Evolutionary conservation across 1,139 yeast species (phyloP).

Genomic region (Blastobotrys ciferrii): DNA sequence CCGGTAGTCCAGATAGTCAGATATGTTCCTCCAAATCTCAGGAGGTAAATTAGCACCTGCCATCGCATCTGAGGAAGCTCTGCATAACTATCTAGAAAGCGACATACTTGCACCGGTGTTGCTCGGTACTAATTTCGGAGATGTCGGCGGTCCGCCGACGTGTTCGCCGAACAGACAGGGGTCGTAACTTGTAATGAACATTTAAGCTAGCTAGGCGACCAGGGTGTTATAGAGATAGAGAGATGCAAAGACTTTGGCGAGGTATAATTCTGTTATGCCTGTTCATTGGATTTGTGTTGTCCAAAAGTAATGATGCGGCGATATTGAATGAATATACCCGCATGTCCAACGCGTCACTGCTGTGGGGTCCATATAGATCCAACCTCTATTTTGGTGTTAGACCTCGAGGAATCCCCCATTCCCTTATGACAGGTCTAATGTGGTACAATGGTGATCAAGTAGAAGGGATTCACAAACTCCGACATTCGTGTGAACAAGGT

Average conservation of each 20-base stretch:
- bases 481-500: conserved; percentile 77
- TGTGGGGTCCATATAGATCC: conserved; percentile 95
- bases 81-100: no score
- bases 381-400: conserved; percentile 82
- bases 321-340: conserved; percentile 32
- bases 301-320: conserved; percentile 8
- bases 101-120: no score
- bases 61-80: no score
- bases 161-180: neutral
- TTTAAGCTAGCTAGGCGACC: neutral
- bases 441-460: conserved; percentile 76
- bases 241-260: conserved; percentile 5
- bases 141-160: neutral
- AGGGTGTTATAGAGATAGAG: neutral
- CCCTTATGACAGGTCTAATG: conserved; percentile 78
- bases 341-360: conserved; percentile 45
- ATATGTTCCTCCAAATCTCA: neutral
- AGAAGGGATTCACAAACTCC: conserved; percentile 55
- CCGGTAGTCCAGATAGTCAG: neutral
- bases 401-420: conserved; percentile 63
- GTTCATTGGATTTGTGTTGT: conserved; percentile 1
- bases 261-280: neutral
- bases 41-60: neutral
- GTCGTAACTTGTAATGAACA: no score
- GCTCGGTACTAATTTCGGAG: neutral